Conservation (phyloP, 108 stramenopile genomes). For the Skeletonema marinoi region DNA sequence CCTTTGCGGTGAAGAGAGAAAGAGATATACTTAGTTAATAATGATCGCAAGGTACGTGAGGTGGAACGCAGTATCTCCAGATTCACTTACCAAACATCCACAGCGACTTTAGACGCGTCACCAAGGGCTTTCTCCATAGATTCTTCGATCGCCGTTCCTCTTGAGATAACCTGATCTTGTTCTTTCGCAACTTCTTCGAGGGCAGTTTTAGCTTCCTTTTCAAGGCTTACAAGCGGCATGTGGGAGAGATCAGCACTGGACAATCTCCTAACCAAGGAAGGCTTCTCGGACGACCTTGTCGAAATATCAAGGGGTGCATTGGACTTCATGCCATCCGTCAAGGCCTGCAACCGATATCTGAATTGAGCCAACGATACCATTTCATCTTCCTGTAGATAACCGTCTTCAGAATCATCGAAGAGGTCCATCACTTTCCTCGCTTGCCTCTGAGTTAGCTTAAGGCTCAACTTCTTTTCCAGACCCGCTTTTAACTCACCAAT, state of each 20-base stretch:
- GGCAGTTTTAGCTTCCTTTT: not conserved
- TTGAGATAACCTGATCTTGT: not conserved
- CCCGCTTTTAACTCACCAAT: not conserved
- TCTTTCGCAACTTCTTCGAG: not conserved
- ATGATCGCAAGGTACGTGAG: too few species aligned
- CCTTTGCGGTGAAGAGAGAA: too few species aligned
- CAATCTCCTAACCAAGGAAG: too few species aligned
- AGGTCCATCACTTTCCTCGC: not conserved
- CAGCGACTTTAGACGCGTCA: not conserved
- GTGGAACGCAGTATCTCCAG: too few species aligned
- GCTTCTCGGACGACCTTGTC: too few species aligned
- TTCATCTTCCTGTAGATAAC: not conserved
- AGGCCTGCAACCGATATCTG: not conserved
- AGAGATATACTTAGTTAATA: too few species aligned
- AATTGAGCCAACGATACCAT: not conserved
- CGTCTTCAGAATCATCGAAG: not conserved
- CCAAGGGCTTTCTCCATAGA: not conserved
- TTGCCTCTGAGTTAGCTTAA: not conserved
- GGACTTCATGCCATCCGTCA: too few species aligned
- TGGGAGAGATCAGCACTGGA: too few species aligned
- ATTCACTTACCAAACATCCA: not conserved
- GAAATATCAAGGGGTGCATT: too few species aligned
- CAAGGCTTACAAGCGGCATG: not conserved
- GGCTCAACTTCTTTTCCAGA: not conserved
- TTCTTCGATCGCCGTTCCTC: not conserved